Evolutionary conservation across 2,329 filamentous ascomycete genomes (phyloP), one percentile per base, ranked within the genome.

Genomic region (Tolypocladium tropicale): DNA sequence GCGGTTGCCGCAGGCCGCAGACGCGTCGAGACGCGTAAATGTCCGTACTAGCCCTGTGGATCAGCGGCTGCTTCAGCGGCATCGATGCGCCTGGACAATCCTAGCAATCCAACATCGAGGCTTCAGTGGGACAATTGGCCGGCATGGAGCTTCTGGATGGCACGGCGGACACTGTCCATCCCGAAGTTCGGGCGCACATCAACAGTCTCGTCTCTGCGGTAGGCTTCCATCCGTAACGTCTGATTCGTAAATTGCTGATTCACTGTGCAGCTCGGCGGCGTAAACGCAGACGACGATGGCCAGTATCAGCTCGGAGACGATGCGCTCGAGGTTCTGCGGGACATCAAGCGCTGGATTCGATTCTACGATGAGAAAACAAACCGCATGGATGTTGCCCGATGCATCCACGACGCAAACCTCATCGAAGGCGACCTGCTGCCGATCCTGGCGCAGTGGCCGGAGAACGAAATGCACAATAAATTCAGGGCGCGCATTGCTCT

Each of bases 351-450:
- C 82, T 99, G 94, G 94, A 81, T 99, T 62, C 91, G 90, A 63
- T 84, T 96, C 60, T 94, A 94, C 77, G 92, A 96, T 70, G 89
- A 95, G 68, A 95, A 95, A 70, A 84, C 87, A 61, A 95, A 96
- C 68, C 87, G 93, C 62, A 88, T 95, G 78, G 94, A 99, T 68
- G 94, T 99, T 58, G 92, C 93, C 59, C 82, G 94, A 73, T 96
- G 91, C 70, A 78, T 97, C 62, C 86, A 90, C 66, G 91, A 97
- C 71, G 88, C 91, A 49, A 96, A 96, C 67, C 73, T 99, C n/a
- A 83, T 97, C 56, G 87, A 87, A 67, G 89, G 90, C 53, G 94
- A 99, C 71, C 74, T 99, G 56, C 77, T 97, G 56, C 90, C 93
- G 55, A 97, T 99, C 61, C 78, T 99, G 25, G 86, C 90, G 11